Base-by-base conservation (phyloP, 2,329 filamentous ascomycete genomes). In the Talaromyces amestolkiae region DNA sequence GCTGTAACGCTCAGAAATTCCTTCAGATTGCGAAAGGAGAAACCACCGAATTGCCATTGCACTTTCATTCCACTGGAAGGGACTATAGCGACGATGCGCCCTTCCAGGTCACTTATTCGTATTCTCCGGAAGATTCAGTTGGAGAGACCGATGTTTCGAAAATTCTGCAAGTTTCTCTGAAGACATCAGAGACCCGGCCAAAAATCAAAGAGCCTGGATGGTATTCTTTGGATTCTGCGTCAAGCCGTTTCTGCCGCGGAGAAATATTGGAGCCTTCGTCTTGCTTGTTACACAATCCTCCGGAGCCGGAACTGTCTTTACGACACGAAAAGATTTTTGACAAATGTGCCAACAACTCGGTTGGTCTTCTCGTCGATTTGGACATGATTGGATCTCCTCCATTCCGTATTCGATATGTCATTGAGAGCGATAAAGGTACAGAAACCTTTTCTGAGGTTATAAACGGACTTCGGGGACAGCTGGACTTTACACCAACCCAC, bases 211-310 rank as follows among this genome's bases (percentile, higher is more conserved):
- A 89, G 39, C 87, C 92, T 33, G 95, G 96, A 58, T 85, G 97
- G 31, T 99, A 99, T 79, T 94, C 90, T 0, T 79, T 99, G 65
- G 90, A 88, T 69, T 87, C 91, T 15, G 86, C 98, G 8, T 87
- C 89, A 1, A 96, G 91, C 64, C 88, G 91, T 27, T 90, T 88
- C 67, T 99, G 95, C 74, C 83, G 87, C 39, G 95, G 95, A 54
- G 93, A 98, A 71, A 88, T 99, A 4, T 85, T 94, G 69, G 95
- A 99, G 76, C 95, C 95, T 33, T 91, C 94, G 2, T 95, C 93
- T n/a, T 98, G 94, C 76, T 83, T 97, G 66, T 82, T 99, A 63
- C 84, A 96, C 69, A 99, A 98, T 70, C 95, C 95, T 5, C 89
- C 95, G 0, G 89, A 97, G 78, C 95, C 95, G 10, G 87, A 89